phyloP scores from a whole-genome alignment of 768 basidiomycete genomes.

The Lactarius evosmus region DNA sequence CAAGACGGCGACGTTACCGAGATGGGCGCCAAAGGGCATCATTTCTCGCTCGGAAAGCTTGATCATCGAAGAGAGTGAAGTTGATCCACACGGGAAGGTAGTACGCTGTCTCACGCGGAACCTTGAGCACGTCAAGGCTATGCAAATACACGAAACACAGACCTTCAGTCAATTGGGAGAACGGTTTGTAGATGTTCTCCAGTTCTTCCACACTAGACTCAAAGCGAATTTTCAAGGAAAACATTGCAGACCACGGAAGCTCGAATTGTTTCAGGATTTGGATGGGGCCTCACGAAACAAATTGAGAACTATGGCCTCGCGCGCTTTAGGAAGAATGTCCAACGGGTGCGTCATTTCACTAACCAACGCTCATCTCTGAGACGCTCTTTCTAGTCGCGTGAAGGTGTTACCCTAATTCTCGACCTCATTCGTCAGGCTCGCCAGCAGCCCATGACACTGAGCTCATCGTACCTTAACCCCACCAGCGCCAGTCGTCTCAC shows the following conservation, averaged over 20 bases:
- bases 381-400: conserved; percentile 58
- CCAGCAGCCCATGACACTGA: conserved; percentile 48
- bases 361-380: conserved; percentile 19
- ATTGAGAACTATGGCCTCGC: conserved; percentile 85
- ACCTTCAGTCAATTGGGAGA: conserved; percentile 63
- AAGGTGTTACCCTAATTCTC: conserved; percentile 82
- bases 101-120: conserved; percentile 83
- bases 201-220: not conserved
- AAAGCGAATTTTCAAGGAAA: conserved; percentile 45
- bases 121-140: conserved; percentile 89
- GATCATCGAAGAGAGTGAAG: conserved; percentile 94
- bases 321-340: conserved; percentile 83
- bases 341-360: conserved; percentile 53
- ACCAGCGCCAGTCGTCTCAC: conserved; percentile 19
- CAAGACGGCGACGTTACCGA: conserved; percentile 86
- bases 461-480: conserved; percentile 28
- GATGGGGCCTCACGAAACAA: conserved; percentile 83
- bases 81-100: conserved; percentile 76
- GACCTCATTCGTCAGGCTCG: conserved; percentile 77
- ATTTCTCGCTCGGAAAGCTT: conserved; percentile 84
- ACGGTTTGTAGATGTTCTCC: conserved; percentile 45
- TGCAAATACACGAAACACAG: conserved; percentile 87
- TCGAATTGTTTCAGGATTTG: conserved; percentile 81
- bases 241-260: conserved; percentile 86
- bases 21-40: conserved; percentile 87